Base-by-base conservation (phyloP, 2,329 filamentous ascomycete genomes). In the Fusarium sp. region DNA sequence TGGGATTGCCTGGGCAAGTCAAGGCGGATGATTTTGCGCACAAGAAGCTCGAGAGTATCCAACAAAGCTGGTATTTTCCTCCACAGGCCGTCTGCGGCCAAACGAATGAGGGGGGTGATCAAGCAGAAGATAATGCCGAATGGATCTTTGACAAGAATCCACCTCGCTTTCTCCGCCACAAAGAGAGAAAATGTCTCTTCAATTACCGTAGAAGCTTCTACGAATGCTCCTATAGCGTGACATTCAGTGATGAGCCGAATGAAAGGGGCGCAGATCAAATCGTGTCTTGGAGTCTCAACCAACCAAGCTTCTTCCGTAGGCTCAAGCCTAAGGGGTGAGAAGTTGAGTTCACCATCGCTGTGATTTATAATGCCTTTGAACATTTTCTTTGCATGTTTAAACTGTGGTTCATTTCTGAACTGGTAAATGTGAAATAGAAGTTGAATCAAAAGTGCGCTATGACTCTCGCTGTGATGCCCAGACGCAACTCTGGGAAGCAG, bases 401-500 rank as follows among this genome's bases (percentile, higher is more conserved):
- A 66, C 11, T n/a, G 26, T 4, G 51, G 51, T 17, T 44, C 26
- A 14, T 42, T 24, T 41, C 24, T 51, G 5, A 45, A 28, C 15
- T 35, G 15, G 36, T 44, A 35, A 30, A 69, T 45, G 7, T n/a
- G 14, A 26, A 50, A 45, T 15, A 70, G 39, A 38, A 70, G 38
- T 18, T 53, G 39, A 18, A 66, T 60, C 12, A 73, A 35, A 15
- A 61, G 42, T 38, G 26, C 36, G 22, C 18, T 61, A 24, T 38
- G 53, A 15, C 32, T 39, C 35, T 53, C 44, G 17, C 22, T 38
- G 41, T 59, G 44, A 10, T 8, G 35, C 35, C 44, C 44, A 35
- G 39, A 32, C 38, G 60, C 63, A 26, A 69, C 38, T 30, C 18
- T 68, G 13, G 55, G 66, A 44, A 69, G 55, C 6, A 69, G 35